These are phyloP conservation scores for Iberis pinnata DNA, from an alignment of 345 rosid species.

Conservation along the genomic window DNA sequence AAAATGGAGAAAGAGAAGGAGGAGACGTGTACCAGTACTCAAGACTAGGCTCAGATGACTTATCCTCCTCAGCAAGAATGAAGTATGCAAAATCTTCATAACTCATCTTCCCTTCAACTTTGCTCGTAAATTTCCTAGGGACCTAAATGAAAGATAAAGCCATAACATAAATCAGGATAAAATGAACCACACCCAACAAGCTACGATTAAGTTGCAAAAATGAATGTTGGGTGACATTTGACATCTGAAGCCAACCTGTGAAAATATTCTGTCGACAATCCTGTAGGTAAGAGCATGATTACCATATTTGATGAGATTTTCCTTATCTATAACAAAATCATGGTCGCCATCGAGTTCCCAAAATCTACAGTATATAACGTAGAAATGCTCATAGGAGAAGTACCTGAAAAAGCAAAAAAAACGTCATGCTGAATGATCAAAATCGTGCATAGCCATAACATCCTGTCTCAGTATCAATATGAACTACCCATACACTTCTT, in stretches of 20 bases:
- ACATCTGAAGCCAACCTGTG: slow-evolving; percentile 55
- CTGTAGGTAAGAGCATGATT: slow-evolving; percentile 81
- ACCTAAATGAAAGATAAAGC: slow-evolving; percentile 36
- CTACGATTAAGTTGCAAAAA: not conserved
- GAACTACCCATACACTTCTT: not conserved
- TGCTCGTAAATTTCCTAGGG: slow-evolving; percentile 66
- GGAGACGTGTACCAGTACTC: slow-evolving; percentile 63
- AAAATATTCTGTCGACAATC: slow-evolving; percentile 78
- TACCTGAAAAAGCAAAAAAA: slow-evolving; percentile 44
- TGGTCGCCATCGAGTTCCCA: slow-evolving; percentile 82
- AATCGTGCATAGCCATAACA: not conserved
- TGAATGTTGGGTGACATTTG: slow-evolving; percentile 25
- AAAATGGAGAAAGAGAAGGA: slow-evolving; percentile 2
- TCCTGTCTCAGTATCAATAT: slow-evolving; percentile 1
- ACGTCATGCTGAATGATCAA: slow-evolving; percentile 1
- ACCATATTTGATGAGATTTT: slow-evolving; percentile 72
- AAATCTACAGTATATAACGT: slow-evolving; percentile 78
- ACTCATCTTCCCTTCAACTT: slow-evolving; percentile 74
- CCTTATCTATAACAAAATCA: slow-evolving; percentile 75
- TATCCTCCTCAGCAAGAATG: slow-evolving; percentile 87
- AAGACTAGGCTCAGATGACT: slow-evolving; percentile 79
- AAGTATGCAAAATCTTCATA: slow-evolving; percentile 90
- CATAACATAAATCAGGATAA: not conserved
- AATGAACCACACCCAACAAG: not conserved
- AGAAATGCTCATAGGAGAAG: slow-evolving; percentile 90